Percentiles rank a stretch among this genome's conserved stretches.
These are phyloP conservation scores for Myotisia sp. DNA, from an alignment of 2,329 filamentous ascomycete genomes.

Conservation along the genomic window DNA sequence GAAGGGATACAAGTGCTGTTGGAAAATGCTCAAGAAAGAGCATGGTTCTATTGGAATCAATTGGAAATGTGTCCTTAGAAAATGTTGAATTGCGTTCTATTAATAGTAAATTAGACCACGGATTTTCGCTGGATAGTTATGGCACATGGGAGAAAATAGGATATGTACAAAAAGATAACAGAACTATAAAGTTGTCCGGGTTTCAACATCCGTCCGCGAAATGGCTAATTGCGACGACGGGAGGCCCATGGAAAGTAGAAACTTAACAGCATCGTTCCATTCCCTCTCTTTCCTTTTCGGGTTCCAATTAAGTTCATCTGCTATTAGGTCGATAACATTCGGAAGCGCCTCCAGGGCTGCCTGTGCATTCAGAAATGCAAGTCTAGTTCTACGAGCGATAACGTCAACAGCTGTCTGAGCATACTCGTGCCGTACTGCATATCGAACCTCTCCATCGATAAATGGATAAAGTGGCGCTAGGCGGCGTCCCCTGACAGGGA, in stretches of 20 bases:
- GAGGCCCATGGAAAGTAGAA: constrained; percentile 47
- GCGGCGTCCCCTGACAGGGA: constrained; percentile 68
- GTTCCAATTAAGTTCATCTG: constrained; percentile 60
- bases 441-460: constrained; percentile 80
- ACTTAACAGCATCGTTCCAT: constrained; percentile 56
- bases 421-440: constrained; percentile 77
- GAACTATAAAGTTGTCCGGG: no score
- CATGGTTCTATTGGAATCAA: no score
- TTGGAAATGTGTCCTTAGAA: no score
- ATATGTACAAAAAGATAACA: no score
- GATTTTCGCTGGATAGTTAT: no score
- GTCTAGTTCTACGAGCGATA: constrained; percentile 64
- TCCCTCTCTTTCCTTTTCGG: constrained; percentile 52
- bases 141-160: no score
- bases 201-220: constrained; percentile 45
- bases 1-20: no score
- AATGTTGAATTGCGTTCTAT: no score
- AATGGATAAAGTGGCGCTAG: constrained; percentile 75
- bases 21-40: no score
- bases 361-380: constrained; percentile 85
- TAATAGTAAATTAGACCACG: no score
- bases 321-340: constrained; percentile 77
- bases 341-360: constrained; percentile 78
- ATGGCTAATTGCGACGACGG: constrained; percentile 41
- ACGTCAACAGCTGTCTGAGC: constrained; percentile 85